Percentiles rank a stretch among this genome's conserved stretches.
phyloP scores from a whole-genome alignment of 495 filamentous ascomycete species.

The Xylaria venustula region DNA sequence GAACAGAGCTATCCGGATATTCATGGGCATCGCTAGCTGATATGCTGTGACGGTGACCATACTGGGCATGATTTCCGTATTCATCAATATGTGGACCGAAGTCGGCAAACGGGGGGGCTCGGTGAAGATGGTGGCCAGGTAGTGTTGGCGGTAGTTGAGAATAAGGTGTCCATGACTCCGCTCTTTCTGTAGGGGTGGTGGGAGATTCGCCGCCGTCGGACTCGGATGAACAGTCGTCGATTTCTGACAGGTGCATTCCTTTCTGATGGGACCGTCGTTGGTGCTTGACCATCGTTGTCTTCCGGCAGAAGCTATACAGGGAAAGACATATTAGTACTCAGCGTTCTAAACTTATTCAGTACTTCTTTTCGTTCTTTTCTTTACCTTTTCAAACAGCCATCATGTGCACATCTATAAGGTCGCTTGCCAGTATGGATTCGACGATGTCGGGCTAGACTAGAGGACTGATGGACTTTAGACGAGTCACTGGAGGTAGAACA shows the following conservation, averaged over 20 bases:
- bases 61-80: conserved; percentile 38
- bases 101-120: conserved; percentile 44
- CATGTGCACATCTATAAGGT: conserved; percentile 77
- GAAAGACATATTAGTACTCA: conserved; percentile 24
- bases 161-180: conserved; percentile 37
- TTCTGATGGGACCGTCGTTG: conserved; percentile 67
- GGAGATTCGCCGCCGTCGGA: conserved; percentile 51
- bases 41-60: conserved; percentile 45
- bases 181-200: conserved; percentile 44
- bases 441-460: conserved; percentile 81
- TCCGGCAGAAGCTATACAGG: conserved; percentile 72
- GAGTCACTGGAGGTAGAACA: not conserved
- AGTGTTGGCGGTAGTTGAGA: conserved; percentile 20
- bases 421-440: conserved; percentile 84
- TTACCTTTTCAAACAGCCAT: conserved; percentile 79
- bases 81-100: conserved; percentile 44
- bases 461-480: conserved; percentile 65
- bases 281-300: conserved; percentile 87
- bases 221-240: conserved; percentile 56
- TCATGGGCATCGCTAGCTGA: conserved; percentile 37
- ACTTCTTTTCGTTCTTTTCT: conserved; percentile 25
- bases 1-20: conserved; percentile 35
- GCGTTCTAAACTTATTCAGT: conserved; percentile 14
- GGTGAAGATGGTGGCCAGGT: conserved; percentile 34
- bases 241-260: conserved; percentile 53